Base-by-base conservation (phyloP, 768 basidiomycete species). In the Trametes punicea region DNA sequence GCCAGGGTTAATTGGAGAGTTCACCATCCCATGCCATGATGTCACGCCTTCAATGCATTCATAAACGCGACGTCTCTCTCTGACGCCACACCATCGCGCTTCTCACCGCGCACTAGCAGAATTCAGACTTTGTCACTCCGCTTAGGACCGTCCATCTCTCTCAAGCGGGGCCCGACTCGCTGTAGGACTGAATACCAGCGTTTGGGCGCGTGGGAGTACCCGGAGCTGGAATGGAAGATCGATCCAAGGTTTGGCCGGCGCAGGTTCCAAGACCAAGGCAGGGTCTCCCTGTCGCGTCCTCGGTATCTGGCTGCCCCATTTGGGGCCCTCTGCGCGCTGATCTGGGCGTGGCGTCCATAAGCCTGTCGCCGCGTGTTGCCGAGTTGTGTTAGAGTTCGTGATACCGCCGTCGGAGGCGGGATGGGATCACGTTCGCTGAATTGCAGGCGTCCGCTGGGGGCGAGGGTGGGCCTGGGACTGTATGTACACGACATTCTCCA, bases 401-500 rank as follows among this genome's bases (percentile, higher is more conserved):
- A 15, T 10, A 41, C 40, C 18, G 21, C 18, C 40, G 21, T 7
- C 40, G 40, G 21, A n/a, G 40, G 23, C 40, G 34, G 34, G n/a
- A 7, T 10, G n/a, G 15, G 34, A 16, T n/a, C 15, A n/a, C 34
- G 34, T 36, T n/a, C 34, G 34, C 34, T 36, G 8, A 36, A 36
- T 36, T 5, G 34, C 34, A 8, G 13, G 34, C 8, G 15, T 9
- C 5, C 34, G 5, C n/a, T 3, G 13, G 34, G 34, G n/a, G 34
- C 34, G 23, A 26, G 41, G 18, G 45, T 20, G 45, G 29, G 29
- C 45, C 11, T 31, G 45, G 20, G n/a, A 18, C 18, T 4, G 9
- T 36, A 36, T 36, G 50, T 15, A 16, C 44, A 52, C 41, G 51
- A 31, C 51, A 44, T 52, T 26, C 48, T 31, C 38, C 39, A 36